Evolutionary conservation across 208 protist species (phyloP).

Genomic region (Crithidia brevicula): DNA sequence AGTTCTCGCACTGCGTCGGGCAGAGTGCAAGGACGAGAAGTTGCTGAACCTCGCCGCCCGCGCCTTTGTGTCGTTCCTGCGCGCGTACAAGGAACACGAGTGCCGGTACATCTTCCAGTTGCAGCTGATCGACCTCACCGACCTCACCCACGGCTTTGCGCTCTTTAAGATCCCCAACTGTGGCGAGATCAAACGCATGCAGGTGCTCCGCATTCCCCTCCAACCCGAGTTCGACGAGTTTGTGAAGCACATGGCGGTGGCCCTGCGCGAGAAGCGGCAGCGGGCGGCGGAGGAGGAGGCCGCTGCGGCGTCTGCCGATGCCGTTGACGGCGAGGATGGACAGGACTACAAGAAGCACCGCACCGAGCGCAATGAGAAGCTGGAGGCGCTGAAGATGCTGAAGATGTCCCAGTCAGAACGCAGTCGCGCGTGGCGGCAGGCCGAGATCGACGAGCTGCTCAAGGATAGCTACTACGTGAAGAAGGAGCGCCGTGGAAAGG

Average conservation of each 20-base stretch:
- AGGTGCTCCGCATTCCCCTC: conserved; percentile 74
- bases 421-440: conserved; percentile 82
- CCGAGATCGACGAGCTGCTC: conserved; percentile 87
- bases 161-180: conserved; percentile 92
- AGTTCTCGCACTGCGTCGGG: conserved; percentile 65
- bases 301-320: conserved; percentile 21
- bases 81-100: conserved; percentile 95
- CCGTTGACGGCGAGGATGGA: conserved; percentile 24
- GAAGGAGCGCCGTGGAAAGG: conserved; percentile 78
- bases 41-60: conserved; percentile 78
- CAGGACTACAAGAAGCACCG: conserved; percentile 54
- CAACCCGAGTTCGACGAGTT: conserved; percentile 84
- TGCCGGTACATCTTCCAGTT: conserved; percentile 94
- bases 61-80: conserved; percentile 93
- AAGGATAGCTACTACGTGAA: conserved; percentile 94
- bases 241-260: conserved; percentile 42
- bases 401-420: conserved; percentile 86
- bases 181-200: conserved; percentile 90
- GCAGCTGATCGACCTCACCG: conserved; percentile 93
- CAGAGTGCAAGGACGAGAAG: conserved; percentile 59
- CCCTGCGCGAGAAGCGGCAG: conserved; percentile 62
- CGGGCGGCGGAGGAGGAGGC: conserved; percentile 55
- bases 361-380: conserved; percentile 87
- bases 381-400: conserved; percentile 81
- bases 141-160: conserved; percentile 94